A percentile compares a stretch with the other conserved stretches of the same genome.
Conservation (phyloP, 2,329 filamentous ascomycete species). For the Botrytis squamosa region DNA sequence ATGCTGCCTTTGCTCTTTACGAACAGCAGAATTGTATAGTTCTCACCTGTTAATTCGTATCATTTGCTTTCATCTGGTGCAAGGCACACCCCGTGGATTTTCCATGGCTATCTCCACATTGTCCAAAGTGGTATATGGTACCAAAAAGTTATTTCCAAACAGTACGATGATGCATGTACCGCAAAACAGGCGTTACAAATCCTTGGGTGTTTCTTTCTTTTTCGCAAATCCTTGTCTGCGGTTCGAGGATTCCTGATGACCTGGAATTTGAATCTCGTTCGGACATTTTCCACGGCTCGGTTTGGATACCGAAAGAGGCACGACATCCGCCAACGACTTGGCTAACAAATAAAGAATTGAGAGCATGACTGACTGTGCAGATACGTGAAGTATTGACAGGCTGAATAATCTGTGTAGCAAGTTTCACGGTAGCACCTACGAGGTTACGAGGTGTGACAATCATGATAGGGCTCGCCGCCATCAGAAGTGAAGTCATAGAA, state of each 20-base stretch:
- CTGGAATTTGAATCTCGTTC: slow-evolving; percentile 7
- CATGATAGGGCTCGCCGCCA: not conserved
- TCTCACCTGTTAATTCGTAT: slow-evolving; percentile 1
- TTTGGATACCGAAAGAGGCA: slow-evolving; percentile 10
- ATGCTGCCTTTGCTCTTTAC: not conserved
- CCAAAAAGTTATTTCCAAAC: slow-evolving; percentile 4
- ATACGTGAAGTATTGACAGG: slow-evolving; percentile 10
- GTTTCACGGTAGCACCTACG: not conserved
- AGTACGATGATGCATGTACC: slow-evolving; percentile 5
- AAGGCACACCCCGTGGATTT: not conserved
- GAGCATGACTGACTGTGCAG: slow-evolving; percentile 14
- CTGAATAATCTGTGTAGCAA: not conserved
- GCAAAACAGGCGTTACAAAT: not conserved
- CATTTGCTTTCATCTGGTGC: not conserved
- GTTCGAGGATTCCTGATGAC: slow-evolving; percentile 17
- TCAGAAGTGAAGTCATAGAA: too few relatives aligned
- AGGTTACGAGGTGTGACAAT: not conserved
- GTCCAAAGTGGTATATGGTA: not conserved
- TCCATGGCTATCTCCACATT: slow-evolving; percentile 11
- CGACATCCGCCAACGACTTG: not conserved
- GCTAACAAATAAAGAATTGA: not conserved
- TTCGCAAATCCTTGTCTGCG: slow-evolving; percentile 14
- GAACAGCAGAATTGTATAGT: not conserved
- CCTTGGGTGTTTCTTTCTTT: slow-evolving; percentile 1
- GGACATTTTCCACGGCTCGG: slow-evolving; percentile 18